Evolutionary conservation across 768 basidiomycete species (phyloP), one percentile per base, ranked within the genome.

Genomic region (Naematelia aurantialba): DNA sequence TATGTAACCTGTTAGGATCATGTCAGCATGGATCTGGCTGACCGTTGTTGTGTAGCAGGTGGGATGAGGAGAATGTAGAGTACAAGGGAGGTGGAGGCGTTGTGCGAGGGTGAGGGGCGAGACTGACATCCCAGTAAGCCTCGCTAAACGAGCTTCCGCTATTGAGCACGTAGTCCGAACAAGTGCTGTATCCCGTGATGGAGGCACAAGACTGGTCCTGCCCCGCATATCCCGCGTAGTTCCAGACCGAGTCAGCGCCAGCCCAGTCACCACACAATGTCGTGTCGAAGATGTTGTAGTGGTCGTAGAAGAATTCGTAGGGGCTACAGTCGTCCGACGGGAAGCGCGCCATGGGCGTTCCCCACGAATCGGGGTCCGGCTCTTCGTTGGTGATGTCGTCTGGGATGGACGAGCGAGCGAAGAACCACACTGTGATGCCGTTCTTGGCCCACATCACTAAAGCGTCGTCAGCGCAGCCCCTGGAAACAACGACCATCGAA

Each of bases 131-230:
- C 75, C 75, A 76, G 58, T 69, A 75, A 47, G 75, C 73, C 3
- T 76, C 64, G 42, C 42, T 48, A 61, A 76, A 76, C 25, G 68
- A 56, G 55, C 54, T 56, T 48, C 93, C 92, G 55, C 82, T 85
- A 44, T 83, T 83, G 61, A 81, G 81, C 25, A 96, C 86, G 74
- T 85, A 97, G 13, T 84, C 84, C 52, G 85, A 82, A 66, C 92
- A 97, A 3, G 87, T 88, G 24, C 87, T 79, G 75, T 85, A 85
- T 42, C 90, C 91, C 13, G 92, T 97, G 65, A 83, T 81, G 66
- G 85, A 80, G 14, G 89, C 89, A 69, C 92, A 97, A 75, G 88
- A 91, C 74, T 87, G 83, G 17, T 84, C 84, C 79, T 93, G 91
- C 52, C 91, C 91, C 17, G 76, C 76, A 55, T 88, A 89, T 54